Percentiles rank a stretch among this genome's conserved stretches.
phyloP scores from a whole-genome alignment of 2,329 filamentous ascomycete genomes.

The Ceratocystis papillata region DNA sequence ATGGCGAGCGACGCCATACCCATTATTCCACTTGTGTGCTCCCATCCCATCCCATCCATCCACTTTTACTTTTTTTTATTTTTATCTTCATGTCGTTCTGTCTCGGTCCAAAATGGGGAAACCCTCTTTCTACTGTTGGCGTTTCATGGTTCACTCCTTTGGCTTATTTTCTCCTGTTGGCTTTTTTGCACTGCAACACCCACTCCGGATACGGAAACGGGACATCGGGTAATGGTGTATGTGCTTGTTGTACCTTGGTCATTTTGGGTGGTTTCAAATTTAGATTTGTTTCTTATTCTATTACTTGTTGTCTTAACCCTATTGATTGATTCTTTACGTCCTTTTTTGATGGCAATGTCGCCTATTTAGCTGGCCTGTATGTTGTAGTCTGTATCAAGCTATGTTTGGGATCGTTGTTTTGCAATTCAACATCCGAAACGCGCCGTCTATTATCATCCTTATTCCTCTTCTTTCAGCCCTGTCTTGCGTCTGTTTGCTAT shows the following conservation, averaged over 20 bases:
- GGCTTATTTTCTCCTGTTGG: slow-evolving; percentile 13
- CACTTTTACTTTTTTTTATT: background rate
- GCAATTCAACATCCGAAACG: background rate
- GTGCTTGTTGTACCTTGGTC: slow-evolving; percentile 1
- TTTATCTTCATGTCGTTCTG: slow-evolving; percentile 6
- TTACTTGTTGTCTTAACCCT: background rate
- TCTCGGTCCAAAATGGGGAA: slow-evolving; percentile 15
- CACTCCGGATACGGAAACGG: background rate
- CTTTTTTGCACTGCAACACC: background rate
- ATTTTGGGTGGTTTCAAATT: slow-evolving; percentile 2
- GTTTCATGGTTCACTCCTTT: slow-evolving; percentile 11
- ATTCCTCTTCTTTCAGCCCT: too few relatives aligned
- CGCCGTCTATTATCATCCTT: background rate
- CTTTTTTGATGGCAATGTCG: background rate
- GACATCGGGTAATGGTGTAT: background rate
- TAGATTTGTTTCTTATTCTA: slow-evolving; percentile 9
- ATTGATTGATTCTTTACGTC: background rate
- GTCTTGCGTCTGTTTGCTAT: too few relatives aligned
- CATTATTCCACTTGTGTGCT: background rate
- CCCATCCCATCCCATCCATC: background rate
- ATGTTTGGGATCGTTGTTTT: slow-evolving; percentile 1
- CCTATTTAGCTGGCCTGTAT: background rate
- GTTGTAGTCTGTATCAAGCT: background rate
- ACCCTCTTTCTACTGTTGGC: slow-evolving; percentile 7
- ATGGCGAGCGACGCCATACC: background rate